phyloP scores from a whole-genome alignment of 352 stramenopile species.

The Thalassiosira mediterranea region DNA sequence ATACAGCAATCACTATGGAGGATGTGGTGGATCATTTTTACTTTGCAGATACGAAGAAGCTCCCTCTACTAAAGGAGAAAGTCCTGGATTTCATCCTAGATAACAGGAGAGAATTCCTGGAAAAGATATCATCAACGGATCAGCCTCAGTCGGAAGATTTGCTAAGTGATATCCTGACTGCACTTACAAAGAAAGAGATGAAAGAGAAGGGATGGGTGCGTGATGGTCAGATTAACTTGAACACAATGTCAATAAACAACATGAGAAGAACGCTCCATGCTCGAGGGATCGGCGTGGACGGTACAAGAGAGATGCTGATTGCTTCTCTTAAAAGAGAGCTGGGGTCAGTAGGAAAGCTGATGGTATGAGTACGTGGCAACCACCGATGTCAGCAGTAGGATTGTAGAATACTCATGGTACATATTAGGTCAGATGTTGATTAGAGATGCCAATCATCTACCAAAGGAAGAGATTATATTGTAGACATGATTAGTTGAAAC shows the following conservation, averaged over 20 bases:
- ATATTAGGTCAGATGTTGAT: too few relatives aligned
- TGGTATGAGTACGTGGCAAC: too few relatives aligned
- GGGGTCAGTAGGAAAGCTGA: too few relatives aligned
- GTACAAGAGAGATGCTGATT: constrained; percentile 8
- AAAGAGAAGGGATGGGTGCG: too few relatives aligned
- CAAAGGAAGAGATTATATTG: too few relatives aligned
- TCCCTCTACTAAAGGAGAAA: neutral
- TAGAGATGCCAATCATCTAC: too few relatives aligned
- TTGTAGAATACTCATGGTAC: too few relatives aligned
- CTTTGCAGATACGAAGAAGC: neutral
- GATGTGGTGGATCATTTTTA: constrained; percentile 1
- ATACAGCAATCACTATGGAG: neutral
- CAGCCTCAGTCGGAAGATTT: constrained; percentile 2
- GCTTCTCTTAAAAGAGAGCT: neutral
- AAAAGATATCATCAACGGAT: neutral
- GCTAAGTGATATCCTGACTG: neutral
- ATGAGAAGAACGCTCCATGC: constrained; percentile 2
- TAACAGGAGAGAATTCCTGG: neutral
- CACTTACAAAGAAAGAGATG: neutral
- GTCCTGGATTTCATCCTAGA: constrained; percentile 1
- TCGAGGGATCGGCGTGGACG: neutral
- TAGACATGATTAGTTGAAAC: too few relatives aligned
- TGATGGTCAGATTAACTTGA: too few relatives aligned
- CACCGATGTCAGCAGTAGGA: too few relatives aligned
- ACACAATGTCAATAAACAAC: constrained; percentile 3